Conservation (phyloP, 257 asterid species). For the Solanum stenotomum region DNA sequence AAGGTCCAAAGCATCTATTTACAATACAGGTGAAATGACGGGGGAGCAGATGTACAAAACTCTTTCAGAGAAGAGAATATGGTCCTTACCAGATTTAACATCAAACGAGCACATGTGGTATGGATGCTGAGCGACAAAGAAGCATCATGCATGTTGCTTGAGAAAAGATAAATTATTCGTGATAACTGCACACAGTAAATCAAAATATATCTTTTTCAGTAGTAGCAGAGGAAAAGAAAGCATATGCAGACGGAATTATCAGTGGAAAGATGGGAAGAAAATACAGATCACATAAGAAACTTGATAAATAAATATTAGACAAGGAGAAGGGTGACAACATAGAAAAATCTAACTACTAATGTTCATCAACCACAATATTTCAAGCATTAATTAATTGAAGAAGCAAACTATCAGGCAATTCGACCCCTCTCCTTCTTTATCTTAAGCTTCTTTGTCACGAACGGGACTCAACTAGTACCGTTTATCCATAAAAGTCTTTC, state of each 20-base stretch:
- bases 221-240: background rate
- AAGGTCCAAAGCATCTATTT: background rate
- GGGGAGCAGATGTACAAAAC: background rate
- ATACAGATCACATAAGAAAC: background rate
- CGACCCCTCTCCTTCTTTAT: background rate
- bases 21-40: background rate
- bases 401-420: background rate
- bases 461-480: background rate
- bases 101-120: constrained; percentile 98
- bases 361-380: background rate
- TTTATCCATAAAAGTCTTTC: background rate
- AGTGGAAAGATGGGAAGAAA: background rate
- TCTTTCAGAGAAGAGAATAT: background rate
- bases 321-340: background rate
- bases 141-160: constrained; percentile 99
- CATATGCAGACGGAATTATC: background rate
- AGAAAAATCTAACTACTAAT: background rate
- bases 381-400: background rate
- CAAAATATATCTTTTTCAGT: constrained; percentile 6
- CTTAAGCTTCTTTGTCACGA: background rate
- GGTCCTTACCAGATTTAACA: constrained; percentile 86
- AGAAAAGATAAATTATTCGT: constrained; percentile 88
- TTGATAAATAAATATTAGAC: background rate
- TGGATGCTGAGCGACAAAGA: constrained; percentile 95
- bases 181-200: constrained; percentile 60